Percentiles rank a stretch among this genome's conserved stretches.
phyloP scores from a whole-genome alignment of 345 rosid genomes.

The Theobroma cacao region DNA sequence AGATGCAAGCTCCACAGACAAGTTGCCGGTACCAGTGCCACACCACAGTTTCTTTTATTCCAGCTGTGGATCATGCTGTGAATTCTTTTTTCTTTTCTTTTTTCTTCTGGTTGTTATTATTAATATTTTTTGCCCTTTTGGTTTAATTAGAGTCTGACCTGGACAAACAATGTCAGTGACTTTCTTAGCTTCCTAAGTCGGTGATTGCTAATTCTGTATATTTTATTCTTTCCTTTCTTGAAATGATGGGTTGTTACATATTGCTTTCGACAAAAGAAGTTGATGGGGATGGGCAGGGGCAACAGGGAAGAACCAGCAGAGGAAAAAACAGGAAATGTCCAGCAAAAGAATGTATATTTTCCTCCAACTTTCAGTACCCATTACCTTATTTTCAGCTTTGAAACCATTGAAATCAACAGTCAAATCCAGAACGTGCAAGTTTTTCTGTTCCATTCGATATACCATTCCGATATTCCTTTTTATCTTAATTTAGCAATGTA shows the following conservation, averaged over 20 bases:
- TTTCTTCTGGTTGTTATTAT: too few species aligned
- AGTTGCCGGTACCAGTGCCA: neutral
- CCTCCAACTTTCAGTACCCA: neutral
- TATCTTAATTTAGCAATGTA: neutral
- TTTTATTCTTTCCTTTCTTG: neutral
- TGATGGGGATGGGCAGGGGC: constrained; percentile 23
- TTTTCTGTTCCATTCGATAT: neutral
- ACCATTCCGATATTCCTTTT: neutral
- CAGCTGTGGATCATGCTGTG: constrained; percentile 21
- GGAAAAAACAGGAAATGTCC: neutral
- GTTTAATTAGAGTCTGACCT: constrained; percentile 13
- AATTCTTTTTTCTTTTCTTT: neutral
- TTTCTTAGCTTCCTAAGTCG: constrained; percentile 19
- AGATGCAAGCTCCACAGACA: constrained; percentile 26
- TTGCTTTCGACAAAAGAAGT: constrained; percentile 29
- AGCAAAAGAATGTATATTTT: neutral
- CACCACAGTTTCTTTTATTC: constrained; percentile 23
- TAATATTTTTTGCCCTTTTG: neutral
- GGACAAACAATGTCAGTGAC: constrained; percentile 6
- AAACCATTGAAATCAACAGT: neutral
- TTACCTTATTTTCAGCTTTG: neutral
- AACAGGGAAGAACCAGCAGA: neutral
- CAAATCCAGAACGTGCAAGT: neutral
- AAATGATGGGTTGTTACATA: constrained; percentile 31
- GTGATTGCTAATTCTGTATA: constrained; percentile 20